These are phyloP conservation scores for Flaveria trinervia DNA, from an alignment of 129 eudicot genomes.

Conservation along the genomic window DNA sequence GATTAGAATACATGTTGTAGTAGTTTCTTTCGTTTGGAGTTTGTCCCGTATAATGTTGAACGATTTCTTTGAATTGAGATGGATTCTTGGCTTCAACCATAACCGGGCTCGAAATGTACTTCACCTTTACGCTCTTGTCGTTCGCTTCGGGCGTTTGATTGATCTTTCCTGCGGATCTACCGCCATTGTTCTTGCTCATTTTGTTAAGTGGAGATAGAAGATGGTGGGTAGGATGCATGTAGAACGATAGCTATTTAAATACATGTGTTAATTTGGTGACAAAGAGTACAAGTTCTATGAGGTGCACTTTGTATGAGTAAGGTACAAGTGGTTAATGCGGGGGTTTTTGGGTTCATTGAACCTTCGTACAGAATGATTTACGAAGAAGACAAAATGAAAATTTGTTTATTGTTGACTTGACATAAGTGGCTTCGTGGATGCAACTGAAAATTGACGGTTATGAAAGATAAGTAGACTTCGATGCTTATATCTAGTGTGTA, in stretches of 20 bases:
- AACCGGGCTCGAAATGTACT: slow-evolving; percentile 60
- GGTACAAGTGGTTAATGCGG: slow-evolving; percentile 14
- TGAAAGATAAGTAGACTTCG: slow-evolving; percentile 25
- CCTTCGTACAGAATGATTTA: slow-evolving; percentile 6
- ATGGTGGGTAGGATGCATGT: not conserved
- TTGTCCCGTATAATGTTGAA: slow-evolving; percentile 53
- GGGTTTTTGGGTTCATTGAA: slow-evolving; percentile 13
- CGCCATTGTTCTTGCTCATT: slow-evolving; percentile 20
- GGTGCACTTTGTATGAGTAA: slow-evolving; percentile 1
- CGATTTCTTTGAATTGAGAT: slow-evolving; percentile 48
- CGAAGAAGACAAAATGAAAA: slow-evolving; percentile 22
- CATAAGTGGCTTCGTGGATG: slow-evolving; percentile 40
- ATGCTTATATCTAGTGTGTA: no score
- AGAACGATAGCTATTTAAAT: slow-evolving; percentile 23
- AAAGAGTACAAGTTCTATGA: slow-evolving; percentile 9
- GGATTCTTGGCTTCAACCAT: slow-evolving; percentile 51
- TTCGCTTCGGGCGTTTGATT: slow-evolving; percentile 14
- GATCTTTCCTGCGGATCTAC: slow-evolving; percentile 23
- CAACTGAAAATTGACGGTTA: slow-evolving; percentile 32
- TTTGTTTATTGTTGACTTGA: slow-evolving; percentile 28
- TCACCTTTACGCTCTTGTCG: slow-evolving; percentile 38
- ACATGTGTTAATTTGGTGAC: slow-evolving; percentile 6
- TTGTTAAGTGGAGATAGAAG: not conserved
- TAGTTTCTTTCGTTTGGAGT: slow-evolving; percentile 6
- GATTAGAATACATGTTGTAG: not conserved